A percentile compares a stretch with the other conserved stretches of the same genome.
Evolutionary conservation across 352 stramenopile species (phyloP).

Genomic region (Pythium scleroteichum): DNA sequence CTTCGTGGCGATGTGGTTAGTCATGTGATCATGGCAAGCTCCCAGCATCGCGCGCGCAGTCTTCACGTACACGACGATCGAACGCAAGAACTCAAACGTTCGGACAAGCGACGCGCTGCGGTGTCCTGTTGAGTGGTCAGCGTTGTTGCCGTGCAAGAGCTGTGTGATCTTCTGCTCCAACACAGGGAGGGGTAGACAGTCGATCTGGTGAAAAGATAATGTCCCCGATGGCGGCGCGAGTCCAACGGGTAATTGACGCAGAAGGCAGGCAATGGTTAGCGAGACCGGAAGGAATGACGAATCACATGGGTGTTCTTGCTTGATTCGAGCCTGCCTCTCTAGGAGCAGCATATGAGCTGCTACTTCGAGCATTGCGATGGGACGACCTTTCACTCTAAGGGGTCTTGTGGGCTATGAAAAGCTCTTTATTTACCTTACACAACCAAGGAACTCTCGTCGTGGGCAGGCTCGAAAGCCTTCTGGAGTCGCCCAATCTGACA

Average conservation of each 20-base stretch:
- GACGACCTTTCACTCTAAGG: slow-evolving; percentile 3
- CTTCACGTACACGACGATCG: slow-evolving; percentile 45
- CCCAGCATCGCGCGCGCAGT: slow-evolving; percentile 38
- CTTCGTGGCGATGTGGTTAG: slow-evolving; percentile 25
- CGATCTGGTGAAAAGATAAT: slow-evolving; percentile 46
- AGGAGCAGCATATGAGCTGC: slow-evolving; percentile 49
- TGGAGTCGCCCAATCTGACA: slow-evolving; percentile 12
- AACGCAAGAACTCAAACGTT: slow-evolving; percentile 35
- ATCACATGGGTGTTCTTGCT: slow-evolving; percentile 40
- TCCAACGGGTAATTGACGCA: slow-evolving; percentile 44
- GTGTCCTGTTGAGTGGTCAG: slow-evolving; percentile 2
- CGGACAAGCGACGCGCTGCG: slow-evolving; percentile 29
- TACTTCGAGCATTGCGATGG: slow-evolving; percentile 40
- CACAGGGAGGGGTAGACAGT: slow-evolving; percentile 34
- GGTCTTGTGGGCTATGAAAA: neutral
- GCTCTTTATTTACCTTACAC: no score
- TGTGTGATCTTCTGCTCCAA: slow-evolving; percentile 33
- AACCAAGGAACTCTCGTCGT: neutral
- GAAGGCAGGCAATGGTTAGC: slow-evolving; percentile 45
- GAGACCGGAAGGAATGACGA: slow-evolving; percentile 54
- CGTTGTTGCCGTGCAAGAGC: slow-evolving; percentile 1
- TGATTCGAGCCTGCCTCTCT: slow-evolving; percentile 47
- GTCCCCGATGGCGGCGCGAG: slow-evolving; percentile 36
- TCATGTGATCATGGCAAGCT: slow-evolving; percentile 47
- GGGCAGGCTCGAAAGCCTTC: neutral